A percentile compares a stretch with the other conserved stretches of the same genome.
Evolutionary conservation across 108 stramenopile species (phyloP).

Genomic region (Skeletonema potamos): DNA sequence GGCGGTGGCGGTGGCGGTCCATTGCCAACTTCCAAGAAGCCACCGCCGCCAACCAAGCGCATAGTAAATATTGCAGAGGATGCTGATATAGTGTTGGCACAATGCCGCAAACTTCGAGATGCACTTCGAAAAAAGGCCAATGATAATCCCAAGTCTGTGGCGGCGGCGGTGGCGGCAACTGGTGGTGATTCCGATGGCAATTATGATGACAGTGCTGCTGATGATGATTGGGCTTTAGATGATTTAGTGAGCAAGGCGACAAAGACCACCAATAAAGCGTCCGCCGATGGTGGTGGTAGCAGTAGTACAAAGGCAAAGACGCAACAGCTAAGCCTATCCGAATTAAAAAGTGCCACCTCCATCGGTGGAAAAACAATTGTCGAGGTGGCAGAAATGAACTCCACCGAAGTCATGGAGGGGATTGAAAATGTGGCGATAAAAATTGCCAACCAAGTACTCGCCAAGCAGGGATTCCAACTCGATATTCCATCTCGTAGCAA

Average conservation of each 20-base stretch:
- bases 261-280: not conserved
- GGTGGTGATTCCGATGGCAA: not conserved
- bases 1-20: not conserved
- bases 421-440: conserved; percentile 75
- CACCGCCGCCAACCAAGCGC: conserved; percentile 25
- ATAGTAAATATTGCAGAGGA: conserved; percentile 58
- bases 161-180: not conserved
- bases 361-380: conserved; percentile 49
- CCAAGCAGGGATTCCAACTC: conserved; percentile 50
- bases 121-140: conserved; percentile 27
- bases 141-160: not conserved
- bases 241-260: conserved; percentile 2
- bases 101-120: conserved; percentile 72
- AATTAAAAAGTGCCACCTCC: conserved; percentile 4
- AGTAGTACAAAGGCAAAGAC: not conserved
- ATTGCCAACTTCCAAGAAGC: not conserved
- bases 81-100: conserved; percentile 63
- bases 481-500: conserved; percentile 83
- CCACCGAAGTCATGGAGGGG: conserved; percentile 76
- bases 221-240: conserved; percentile 11
- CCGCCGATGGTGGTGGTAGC: not conserved
- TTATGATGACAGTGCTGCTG: conserved; percentile 7
- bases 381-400: conserved; percentile 73
- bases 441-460: conserved; percentile 66
- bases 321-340: conserved; percentile 20